phyloP scores from a whole-genome alignment of 2,329 filamentous ascomycete genomes.

The Tolypocladium sp. region DNA sequence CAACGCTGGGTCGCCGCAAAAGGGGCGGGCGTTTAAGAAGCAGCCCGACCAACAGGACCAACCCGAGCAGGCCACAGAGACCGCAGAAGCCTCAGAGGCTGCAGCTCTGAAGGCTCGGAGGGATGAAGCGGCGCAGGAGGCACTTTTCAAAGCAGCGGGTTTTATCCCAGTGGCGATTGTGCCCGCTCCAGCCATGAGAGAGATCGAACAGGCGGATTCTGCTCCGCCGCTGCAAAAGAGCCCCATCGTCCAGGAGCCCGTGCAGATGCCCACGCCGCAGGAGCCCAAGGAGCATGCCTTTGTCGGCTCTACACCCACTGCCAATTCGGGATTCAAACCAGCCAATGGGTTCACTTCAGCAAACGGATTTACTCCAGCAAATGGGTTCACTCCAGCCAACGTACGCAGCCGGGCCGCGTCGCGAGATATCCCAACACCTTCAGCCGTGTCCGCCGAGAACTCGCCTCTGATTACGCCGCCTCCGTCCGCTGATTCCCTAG shows the following conservation, averaged over 20 bases:
- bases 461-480: conserved; percentile 15
- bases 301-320: background rate
- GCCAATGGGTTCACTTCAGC: background rate
- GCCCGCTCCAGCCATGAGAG: background rate
- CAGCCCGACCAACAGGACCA: background rate
- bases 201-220: background rate
- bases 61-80: background rate
- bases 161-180: conserved; percentile 2
- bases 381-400: conserved; percentile 23
- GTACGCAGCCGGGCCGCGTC: conserved; percentile 16
- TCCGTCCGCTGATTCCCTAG: conserved; percentile 6
- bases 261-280: conserved; percentile 16
- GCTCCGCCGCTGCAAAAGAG: conserved; percentile 5
- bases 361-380: background rate
- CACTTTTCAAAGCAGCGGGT: conserved; percentile 1
- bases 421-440: conserved; percentile 18
- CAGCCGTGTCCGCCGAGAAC: conserved; percentile 13
- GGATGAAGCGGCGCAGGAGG: conserved; percentile 1
- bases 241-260: conserved; percentile 10
- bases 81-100: background rate
- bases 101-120: background rate
- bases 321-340: background rate
- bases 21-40: background rate
- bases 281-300: conserved; percentile 12
- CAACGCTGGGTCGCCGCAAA: background rate